These are phyloP conservation scores for Agaricales sp. DNA, from an alignment of 1,284 basidiomycete genomes.

Conservation along the genomic window DNA sequence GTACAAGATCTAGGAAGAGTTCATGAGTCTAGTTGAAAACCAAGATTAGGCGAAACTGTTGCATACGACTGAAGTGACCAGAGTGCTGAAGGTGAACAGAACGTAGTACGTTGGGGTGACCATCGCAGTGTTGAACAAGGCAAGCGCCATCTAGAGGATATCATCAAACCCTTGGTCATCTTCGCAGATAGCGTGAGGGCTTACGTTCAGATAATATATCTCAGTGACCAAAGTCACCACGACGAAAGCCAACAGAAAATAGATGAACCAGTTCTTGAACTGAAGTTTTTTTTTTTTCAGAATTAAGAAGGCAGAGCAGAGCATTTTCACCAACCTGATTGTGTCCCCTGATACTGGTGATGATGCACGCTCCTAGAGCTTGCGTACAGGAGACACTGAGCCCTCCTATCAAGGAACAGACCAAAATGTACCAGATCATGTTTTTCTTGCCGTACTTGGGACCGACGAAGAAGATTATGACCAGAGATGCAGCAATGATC, in stretches of 20 bases:
- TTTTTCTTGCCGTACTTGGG: constrained; percentile 86
- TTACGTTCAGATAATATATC: constrained; percentile 94
- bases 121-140: constrained; percentile 86
- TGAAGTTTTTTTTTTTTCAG: constrained; percentile 19
- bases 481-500: constrained; percentile 51
- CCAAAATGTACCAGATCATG: constrained; percentile 93
- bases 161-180: too few relatives aligned
- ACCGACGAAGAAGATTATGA: constrained; percentile 72
- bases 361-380: constrained; percentile 86
- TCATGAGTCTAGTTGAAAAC: neutral
- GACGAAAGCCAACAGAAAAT: constrained; percentile 82
- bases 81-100: constrained; percentile 81
- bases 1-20: constrained; percentile 42
- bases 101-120: constrained; percentile 89
- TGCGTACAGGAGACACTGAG: constrained; percentile 95
- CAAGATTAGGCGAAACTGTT: neutral
- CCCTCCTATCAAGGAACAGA: constrained; percentile 95
- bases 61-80: constrained; percentile 73
- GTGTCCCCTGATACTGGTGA: constrained; percentile 77
- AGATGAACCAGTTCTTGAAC: constrained; percentile 81
- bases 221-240: constrained; percentile 79
- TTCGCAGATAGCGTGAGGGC: too few relatives aligned
- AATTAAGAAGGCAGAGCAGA: neutral
- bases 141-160: constrained; percentile 48
- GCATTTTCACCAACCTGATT: constrained; percentile 69